phyloP scores from a whole-genome alignment of 805 yeast genomes.

The Wickerhamiella hasegawae region DNA sequence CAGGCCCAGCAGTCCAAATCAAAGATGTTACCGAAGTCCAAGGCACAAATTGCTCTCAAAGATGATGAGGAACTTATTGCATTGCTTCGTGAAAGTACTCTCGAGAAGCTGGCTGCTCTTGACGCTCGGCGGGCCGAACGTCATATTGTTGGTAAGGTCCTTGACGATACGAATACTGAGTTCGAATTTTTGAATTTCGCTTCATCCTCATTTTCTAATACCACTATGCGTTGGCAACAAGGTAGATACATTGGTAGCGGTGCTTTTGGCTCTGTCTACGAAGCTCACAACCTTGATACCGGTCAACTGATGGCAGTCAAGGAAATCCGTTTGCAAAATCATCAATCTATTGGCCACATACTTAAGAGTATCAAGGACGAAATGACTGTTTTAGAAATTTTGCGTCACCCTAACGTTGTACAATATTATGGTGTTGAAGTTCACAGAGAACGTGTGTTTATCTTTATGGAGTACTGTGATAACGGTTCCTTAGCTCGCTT shows the following conservation, averaged over 20 bases:
- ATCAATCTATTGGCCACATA: conserved; percentile 66
- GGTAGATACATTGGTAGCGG: conserved; percentile 91
- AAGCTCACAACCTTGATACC: conserved; percentile 82
- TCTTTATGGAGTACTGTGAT: conserved; percentile 95
- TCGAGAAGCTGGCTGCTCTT: conserved; percentile 45
- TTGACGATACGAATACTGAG: conserved; percentile 76
- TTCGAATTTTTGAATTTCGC: conserved; percentile 73
- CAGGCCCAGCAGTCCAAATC: conserved; percentile 31
- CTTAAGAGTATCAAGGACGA: conserved; percentile 88
- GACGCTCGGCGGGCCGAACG: conserved; percentile 39
- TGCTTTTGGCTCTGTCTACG: conserved; percentile 84
- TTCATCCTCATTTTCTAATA: conserved; percentile 77
- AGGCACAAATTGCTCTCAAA: conserved; percentile 29
- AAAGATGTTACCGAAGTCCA: conserved; percentile 14
- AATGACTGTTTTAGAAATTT: conserved; percentile 88
- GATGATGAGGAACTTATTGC: conserved; percentile 37
- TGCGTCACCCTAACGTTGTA: conserved; percentile 91
- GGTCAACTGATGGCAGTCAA: conserved; percentile 96
- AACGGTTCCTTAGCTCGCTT: conserved; percentile 82
- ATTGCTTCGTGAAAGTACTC: conserved; percentile 49
- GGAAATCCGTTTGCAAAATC: conserved; percentile 80
- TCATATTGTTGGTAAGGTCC: conserved; percentile 65
- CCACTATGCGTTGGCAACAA: conserved; percentile 94
- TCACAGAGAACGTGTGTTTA: conserved; percentile 84
- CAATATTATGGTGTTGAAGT: conserved; percentile 96